These are phyloP conservation scores for Lecanicillium sp. DNA, from an alignment of 2,329 filamentous ascomycete species.

Conservation along the genomic window DNA sequence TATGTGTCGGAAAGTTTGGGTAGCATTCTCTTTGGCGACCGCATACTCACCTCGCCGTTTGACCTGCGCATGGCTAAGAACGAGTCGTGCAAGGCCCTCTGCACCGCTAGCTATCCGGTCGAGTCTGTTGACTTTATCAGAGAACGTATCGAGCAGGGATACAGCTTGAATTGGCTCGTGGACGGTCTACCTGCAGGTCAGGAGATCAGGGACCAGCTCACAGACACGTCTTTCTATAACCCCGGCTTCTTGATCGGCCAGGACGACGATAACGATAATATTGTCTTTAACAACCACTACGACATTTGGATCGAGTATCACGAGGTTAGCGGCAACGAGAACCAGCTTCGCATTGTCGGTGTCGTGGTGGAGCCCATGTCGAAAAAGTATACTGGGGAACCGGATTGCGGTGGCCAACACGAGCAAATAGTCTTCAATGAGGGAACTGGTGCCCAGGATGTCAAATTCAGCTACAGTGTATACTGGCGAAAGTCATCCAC, in stretches of 20 bases:
- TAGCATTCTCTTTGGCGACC: slow-evolving; percentile 93
- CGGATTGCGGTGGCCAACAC: slow-evolving; percentile 55
- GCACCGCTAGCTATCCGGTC: slow-evolving; percentile 55
- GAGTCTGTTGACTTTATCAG: slow-evolving; percentile 73
- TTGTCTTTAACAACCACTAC: slow-evolving; percentile 85
- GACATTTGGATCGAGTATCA: slow-evolving; percentile 93
- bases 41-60: slow-evolving; percentile 94
- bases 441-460: slow-evolving; percentile 43
- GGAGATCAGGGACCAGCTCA: slow-evolving; percentile 66
- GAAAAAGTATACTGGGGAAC: slow-evolving; percentile 45
- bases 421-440: slow-evolving; percentile 55
- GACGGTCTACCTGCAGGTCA: slow-evolving; percentile 91
- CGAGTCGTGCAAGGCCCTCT: slow-evolving; percentile 78
- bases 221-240: slow-evolving; percentile 75
- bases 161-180: slow-evolving; percentile 91
- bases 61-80: slow-evolving; percentile 80
- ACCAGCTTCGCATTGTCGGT: slow-evolving; percentile 81
- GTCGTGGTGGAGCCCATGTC: slow-evolving; percentile 82
- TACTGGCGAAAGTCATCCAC: slow-evolving; percentile 79
- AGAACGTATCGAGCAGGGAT: slow-evolving; percentile 70
- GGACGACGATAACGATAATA: slow-evolving; percentile 43
- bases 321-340: slow-evolving; percentile 54
- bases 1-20: slow-evolving; percentile 75
- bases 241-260: slow-evolving; percentile 78
- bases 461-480: slow-evolving; percentile 87